These are phyloP conservation scores for Guyanaporus albipodus DNA, from an alignment of 768 basidiomycete genomes.

Conservation along the genomic window DNA sequence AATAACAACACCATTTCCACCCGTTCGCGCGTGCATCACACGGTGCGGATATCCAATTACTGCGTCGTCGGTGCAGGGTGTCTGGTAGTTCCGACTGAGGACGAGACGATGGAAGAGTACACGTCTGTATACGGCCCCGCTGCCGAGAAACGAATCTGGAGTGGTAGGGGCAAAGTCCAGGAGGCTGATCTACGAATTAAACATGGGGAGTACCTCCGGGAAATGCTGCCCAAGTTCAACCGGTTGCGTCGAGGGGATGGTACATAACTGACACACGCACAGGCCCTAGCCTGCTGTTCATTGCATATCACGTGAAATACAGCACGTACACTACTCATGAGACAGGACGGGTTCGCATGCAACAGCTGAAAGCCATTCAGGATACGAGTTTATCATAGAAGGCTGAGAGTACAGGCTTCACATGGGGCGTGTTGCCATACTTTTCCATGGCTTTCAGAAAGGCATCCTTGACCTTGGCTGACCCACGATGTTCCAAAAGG, in stretches of 20 bases:
- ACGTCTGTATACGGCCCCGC: constrained; percentile 80
- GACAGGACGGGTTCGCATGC: background rate
- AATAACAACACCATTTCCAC: constrained; percentile 85
- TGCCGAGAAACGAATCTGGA: constrained; percentile 77
- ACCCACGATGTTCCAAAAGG: constrained; percentile 7
- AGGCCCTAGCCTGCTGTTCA: background rate
- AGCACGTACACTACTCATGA: background rate
- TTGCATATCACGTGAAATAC: background rate
- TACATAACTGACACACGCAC: constrained; percentile 27
- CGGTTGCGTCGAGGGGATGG: constrained; percentile 60
- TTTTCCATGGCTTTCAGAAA: constrained; percentile 10
- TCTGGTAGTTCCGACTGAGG: constrained; percentile 72
- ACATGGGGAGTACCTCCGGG: constrained; percentile 87
- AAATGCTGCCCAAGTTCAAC: constrained; percentile 91
- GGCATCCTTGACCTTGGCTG: constrained; percentile 12
- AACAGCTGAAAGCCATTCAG: background rate
- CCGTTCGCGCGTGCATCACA: constrained; percentile 77
- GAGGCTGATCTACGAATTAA: constrained; percentile 81
- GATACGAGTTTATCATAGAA: constrained; percentile 13
- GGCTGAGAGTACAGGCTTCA: constrained; percentile 9
- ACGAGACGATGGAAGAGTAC: constrained; percentile 76
- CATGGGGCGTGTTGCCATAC: constrained; percentile 7
- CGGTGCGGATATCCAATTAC: constrained; percentile 70
- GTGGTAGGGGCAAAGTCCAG: constrained; percentile 77
- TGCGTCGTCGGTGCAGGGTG: constrained; percentile 83